A percentile compares a stretch with the other conserved stretches of the same genome.
phyloP scores from a whole-genome alignment of 1,284 basidiomycete species.

The Marasmius tenuissimus region DNA sequence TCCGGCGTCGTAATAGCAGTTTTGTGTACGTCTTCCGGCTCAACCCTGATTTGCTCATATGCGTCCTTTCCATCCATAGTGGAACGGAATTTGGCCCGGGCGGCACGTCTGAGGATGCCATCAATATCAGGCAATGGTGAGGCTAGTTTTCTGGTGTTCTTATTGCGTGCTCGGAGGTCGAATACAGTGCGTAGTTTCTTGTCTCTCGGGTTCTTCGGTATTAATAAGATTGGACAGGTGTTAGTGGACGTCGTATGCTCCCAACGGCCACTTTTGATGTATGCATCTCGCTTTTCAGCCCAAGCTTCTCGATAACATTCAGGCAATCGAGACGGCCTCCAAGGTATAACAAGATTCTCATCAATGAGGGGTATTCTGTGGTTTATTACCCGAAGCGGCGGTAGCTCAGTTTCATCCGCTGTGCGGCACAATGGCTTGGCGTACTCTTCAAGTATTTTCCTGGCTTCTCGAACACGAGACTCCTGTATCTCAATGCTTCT shows the following conservation, averaged over 20 bases:
- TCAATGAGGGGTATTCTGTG: constrained; percentile 15
- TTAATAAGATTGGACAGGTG: constrained; percentile 29
- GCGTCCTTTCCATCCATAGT: constrained; percentile 12
- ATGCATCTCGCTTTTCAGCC: constrained; percentile 17
- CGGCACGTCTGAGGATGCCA: constrained; percentile 29
- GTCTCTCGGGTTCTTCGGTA: constrained; percentile 15
- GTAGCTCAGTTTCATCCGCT: constrained; percentile 4
- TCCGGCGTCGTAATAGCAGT: constrained; percentile 24
- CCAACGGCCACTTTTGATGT: constrained; percentile 13
- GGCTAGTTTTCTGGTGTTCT: constrained; percentile 1
- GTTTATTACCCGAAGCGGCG: constrained; percentile 10
- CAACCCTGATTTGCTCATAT: constrained; percentile 29
- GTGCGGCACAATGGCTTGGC: constrained; percentile 9
- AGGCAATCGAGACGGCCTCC: constrained; percentile 13
- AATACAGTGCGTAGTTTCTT: not conserved
- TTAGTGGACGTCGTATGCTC: constrained; percentile 8
- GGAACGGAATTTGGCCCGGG: constrained; percentile 26
- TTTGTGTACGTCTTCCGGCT: constrained; percentile 23
- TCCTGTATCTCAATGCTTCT: not conserved
- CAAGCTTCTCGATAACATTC: constrained; percentile 13
- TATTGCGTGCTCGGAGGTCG: constrained; percentile 2
- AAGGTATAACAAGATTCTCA: constrained; percentile 5
- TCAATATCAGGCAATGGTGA: constrained; percentile 8
- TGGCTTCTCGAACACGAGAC: not conserved
- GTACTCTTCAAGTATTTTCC: not conserved